These are phyloP conservation scores for Tetradesmus lagerheimii DNA, from an alignment of 139 green algal species.

Conservation along the genomic window DNA sequence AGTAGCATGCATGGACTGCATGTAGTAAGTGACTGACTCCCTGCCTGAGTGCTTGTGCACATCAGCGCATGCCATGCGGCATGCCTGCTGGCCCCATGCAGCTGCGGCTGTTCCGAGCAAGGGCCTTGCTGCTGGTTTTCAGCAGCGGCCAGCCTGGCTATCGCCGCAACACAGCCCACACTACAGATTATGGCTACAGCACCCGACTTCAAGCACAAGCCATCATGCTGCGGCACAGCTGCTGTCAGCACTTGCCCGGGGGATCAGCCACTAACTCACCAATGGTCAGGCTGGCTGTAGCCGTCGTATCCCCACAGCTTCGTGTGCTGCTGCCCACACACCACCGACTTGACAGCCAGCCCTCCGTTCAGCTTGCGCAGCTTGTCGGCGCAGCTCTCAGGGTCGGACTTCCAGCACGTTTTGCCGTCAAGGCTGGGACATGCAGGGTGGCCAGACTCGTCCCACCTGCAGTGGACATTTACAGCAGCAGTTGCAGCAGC, in stretches of 20 bases:
- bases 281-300: background rate
- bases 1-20: conserved; percentile 14
- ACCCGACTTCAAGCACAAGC: too few species aligned
- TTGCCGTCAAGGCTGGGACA: conserved; percentile 11
- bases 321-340: background rate
- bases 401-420: conserved; percentile 17
- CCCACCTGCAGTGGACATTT: background rate
- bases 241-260: too few species aligned
- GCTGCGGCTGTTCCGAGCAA: background rate
- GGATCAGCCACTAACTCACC: background rate
- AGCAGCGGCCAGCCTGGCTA: too few species aligned
- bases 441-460: conserved; percentile 5
- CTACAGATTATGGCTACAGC: too few species aligned
- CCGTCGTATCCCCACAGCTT: conserved; percentile 19
- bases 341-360: background rate
- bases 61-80: too few species aligned
- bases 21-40: too few species aligned
- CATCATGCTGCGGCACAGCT: too few species aligned
- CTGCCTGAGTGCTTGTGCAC: too few species aligned
- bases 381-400: background rate
- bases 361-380: background rate
- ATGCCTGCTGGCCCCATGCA: too few species aligned
- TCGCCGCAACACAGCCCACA: too few species aligned
- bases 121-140: background rate
- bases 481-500: background rate